Evolutionary conservation across 306 rosid genomes (phyloP).

Genomic region (Glycine soja): DNA sequence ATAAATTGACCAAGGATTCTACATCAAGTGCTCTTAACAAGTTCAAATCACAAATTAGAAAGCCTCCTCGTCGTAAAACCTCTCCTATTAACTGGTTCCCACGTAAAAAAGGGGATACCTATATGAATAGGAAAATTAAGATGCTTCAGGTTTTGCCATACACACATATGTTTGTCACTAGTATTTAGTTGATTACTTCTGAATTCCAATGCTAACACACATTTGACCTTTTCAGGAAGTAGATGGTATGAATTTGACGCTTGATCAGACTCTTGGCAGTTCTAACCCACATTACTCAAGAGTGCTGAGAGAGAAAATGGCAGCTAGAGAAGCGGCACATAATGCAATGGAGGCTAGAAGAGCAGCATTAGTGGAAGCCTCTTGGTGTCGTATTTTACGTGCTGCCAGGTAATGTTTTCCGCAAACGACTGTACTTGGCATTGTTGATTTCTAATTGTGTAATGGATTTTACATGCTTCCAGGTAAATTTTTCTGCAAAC

Average conservation of each 20-base stretch:
- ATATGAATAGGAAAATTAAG: conserved; percentile 83
- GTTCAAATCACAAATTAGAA: conserved; percentile 73
- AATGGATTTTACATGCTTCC: conserved; percentile 66
- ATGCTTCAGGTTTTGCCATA: conserved; percentile 80
- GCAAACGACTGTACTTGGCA: not conserved
- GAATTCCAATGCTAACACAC: conserved; percentile 21
- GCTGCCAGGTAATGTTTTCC: conserved; percentile 74
- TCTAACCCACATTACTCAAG: conserved; percentile 92
- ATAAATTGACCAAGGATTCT: conserved; percentile 63
- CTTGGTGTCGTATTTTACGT: conserved; percentile 91
- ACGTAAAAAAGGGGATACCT: conserved; percentile 83
- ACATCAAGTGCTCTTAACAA: conserved; percentile 68
- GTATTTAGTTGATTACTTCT: conserved; percentile 24
- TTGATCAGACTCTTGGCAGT: conserved; percentile 89
- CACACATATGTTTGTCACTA: not conserved
- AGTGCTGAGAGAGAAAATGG: conserved; percentile 89
- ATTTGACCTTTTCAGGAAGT: conserved; percentile 63
- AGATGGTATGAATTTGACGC: conserved; percentile 83
- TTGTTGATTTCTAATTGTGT: conserved; percentile 1
- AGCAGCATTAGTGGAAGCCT: conserved; percentile 93
- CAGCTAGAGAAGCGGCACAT: conserved; percentile 86
- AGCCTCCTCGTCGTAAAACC: conserved; percentile 78
- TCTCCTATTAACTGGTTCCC: conserved; percentile 96
- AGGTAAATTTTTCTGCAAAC: conserved; percentile 14
- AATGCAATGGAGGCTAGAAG: conserved; percentile 84